A percentile compares a stretch with the other conserved stretches of the same genome.
These are phyloP conservation scores for Garcia nutans DNA, from an alignment of 345 rosid species.

Conservation along the genomic window DNA sequence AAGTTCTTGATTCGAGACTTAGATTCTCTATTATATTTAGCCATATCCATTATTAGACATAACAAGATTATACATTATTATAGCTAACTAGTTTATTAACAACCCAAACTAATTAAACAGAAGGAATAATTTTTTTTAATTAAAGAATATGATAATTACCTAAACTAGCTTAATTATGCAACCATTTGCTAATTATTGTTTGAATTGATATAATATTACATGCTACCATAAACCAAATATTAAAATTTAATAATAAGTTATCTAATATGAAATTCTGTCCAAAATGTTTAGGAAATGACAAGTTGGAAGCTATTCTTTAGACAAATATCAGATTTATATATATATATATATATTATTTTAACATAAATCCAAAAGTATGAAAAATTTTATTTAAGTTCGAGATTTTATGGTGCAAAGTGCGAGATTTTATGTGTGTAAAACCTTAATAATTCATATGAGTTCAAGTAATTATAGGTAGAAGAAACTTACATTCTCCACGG, in stretches of 20 bases:
- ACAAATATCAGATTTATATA: no score
- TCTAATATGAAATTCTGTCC: no score
- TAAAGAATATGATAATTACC: not conserved
- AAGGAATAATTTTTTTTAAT: not conserved
- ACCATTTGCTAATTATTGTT: not conserved
- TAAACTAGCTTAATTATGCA: not conserved
- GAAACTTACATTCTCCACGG: conserved; percentile 90
- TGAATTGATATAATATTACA: not conserved
- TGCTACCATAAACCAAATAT: not conserved
- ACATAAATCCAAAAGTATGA: no score
- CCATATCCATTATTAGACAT: not conserved
- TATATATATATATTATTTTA: no score
- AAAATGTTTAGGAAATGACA: not conserved
- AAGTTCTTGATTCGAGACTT: not conserved
- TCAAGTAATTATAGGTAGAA: not conserved
- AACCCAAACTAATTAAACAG: not conserved
- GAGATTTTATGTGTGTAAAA: no score
- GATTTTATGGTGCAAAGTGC: no score
- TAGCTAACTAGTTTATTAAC: not conserved
- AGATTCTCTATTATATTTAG: not conserved
- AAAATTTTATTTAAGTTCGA: no score
- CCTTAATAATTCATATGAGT: no score
- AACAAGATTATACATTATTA: no score
- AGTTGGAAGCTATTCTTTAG: not conserved
- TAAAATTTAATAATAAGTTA: no score